A percentile compares a stretch with the other conserved stretches of the same genome.
Conservation (phyloP, 176 grass and related monocot genomes). For the maize (Zea mays) region Zm-B73-REFERENCE-NAM-5.0 NC_050099.1:204668501-204669000, state of each 20-base stretch:
- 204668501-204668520: constrained; percentile 13
- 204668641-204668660: constrained; percentile 45
- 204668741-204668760: constrained; percentile 45
- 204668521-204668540: constrained; percentile 17
- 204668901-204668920: constrained; percentile 5
- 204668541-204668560: constrained; percentile 38
- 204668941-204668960: constrained; percentile 3
- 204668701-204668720: constrained; percentile 41
- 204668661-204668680: constrained; percentile 48
- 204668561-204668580: constrained; percentile 23
- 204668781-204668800: constrained; percentile 36
- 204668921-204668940: constrained; percentile 41
- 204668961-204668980: no score
- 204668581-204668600: constrained; percentile 14
- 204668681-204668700: constrained; percentile 52
- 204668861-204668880: background rate
- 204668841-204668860: background rate
- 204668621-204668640: constrained; percentile 44
- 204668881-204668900: background rate
- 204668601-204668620: constrained; percentile 47
- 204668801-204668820: constrained; percentile 35
- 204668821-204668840: constrained; percentile 12
- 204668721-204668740: constrained; percentile 19
- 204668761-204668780: no score
- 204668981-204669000: background rate